Base-by-base conservation (phyloP, 2,329 filamentous ascomycete genomes). In the Penicillium hesseltinei region DNA sequence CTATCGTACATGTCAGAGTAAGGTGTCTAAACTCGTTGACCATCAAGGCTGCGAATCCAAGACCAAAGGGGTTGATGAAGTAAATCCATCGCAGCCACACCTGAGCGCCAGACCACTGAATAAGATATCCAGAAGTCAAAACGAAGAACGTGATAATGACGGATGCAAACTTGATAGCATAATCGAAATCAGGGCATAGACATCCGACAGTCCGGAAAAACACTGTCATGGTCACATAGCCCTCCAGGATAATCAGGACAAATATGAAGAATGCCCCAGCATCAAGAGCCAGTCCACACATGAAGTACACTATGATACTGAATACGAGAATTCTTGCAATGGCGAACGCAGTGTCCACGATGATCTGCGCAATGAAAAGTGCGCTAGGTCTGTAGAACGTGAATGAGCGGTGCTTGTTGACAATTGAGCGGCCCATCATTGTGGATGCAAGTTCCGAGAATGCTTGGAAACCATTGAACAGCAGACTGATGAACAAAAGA, bases 381-480 rank as follows among this genome's bases (percentile, higher is more conserved):
- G 91, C 90, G 0, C 89, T 91, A 0, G 91, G 91, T 35, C 90
- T 82, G 71, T 94, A 88, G 69, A 95, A 93, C 0, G 90, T 88
- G 65, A 91, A 95, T 0, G 89, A 87, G 56, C 88, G 86, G 73
- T 95, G 91, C 71, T 94, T 95, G 71, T 92, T 91, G 59, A 95
- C 83, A 38, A 95, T 89, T 0, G 87, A 82, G 9, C 91, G 82
- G 1, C 88, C 90, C 17, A 87, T 77, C 89, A 94, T 93, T 2
- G 88, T 89, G 11, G 82, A 81, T 0, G 82, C 88, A 0, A 96
- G 76, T 72, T 95, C 91, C 0, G 88, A 84, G 69, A 94, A 92
- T 25, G 91, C 89, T 69, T 91, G 87, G 74, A 95, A 93, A n/a
- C 89, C 88, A 71, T 93, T 93, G 81, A 93, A 93, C 5, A 95